phyloP scores from a whole-genome alignment of 306 rosid genomes.

The Canavalia gladiata region DNA sequence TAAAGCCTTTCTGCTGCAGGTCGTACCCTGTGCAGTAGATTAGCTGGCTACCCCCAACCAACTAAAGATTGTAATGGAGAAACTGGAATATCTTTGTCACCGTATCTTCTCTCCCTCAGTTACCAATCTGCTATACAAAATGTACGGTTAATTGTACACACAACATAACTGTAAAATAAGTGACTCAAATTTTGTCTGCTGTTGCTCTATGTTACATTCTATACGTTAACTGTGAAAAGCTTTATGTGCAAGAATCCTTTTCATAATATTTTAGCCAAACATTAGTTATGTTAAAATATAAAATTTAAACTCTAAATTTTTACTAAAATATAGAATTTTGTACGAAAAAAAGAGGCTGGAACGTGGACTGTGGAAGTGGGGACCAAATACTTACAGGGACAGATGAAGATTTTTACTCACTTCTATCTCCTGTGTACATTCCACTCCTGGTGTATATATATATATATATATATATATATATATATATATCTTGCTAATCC shows the following conservation, averaged over 20 bases:
- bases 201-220: neutral
- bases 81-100: slow-evolving; percentile 15
- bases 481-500: no score
- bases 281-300: neutral
- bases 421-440: no score
- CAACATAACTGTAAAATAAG: neutral
- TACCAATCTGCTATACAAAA: neutral
- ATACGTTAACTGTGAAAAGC: neutral
- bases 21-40: slow-evolving; percentile 11
- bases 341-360: no score
- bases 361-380: no score
- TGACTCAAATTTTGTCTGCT: neutral
- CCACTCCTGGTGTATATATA: no score
- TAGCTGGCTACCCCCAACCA: slow-evolving; percentile 32
- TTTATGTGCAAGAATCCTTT: neutral
- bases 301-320: no score
- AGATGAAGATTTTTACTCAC: no score
- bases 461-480: no score
- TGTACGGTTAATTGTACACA: neutral
- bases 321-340: no score
- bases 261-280: neutral
- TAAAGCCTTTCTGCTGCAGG: slow-evolving; percentile 46
- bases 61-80: neutral
- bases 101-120: neutral
- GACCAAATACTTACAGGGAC: no score